Conservation (phyloP, 2,329 filamentous ascomycete genomes). For the Sarocladiaceae sp. region DNA sequence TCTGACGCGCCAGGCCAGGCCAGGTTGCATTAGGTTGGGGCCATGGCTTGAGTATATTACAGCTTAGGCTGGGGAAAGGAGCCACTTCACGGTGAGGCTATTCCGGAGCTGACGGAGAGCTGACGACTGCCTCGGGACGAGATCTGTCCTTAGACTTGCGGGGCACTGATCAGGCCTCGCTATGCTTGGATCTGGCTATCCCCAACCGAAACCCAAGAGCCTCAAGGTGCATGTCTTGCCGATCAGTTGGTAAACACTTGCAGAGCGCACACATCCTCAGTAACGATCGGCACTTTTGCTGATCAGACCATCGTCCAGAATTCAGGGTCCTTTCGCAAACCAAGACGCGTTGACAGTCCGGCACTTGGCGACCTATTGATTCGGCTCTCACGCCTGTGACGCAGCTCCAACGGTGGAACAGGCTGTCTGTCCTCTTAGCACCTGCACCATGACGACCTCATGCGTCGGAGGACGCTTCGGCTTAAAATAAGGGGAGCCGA, state of each 20-base stretch:
- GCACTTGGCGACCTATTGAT: not conserved
- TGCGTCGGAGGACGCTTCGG: constrained; percentile 1
- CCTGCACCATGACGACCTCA: constrained; percentile 5
- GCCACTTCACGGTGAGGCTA: not conserved
- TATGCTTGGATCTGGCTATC: too few species aligned
- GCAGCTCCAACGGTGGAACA: not conserved
- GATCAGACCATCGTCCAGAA: not conserved
- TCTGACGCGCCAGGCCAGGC: too few species aligned
- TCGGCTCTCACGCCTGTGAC: not conserved
- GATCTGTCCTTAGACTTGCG: not conserved
- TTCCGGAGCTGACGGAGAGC: not conserved
- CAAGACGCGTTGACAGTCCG: not conserved
- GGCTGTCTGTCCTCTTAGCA: not conserved
- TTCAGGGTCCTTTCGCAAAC: constrained; percentile 4
- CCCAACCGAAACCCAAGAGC: too few species aligned
- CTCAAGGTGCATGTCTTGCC: constrained; percentile 1
- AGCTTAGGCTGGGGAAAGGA: not conserved
- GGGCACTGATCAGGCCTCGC: too few species aligned
- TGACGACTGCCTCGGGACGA: not conserved
- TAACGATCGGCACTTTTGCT: too few species aligned
- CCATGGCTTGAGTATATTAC: not conserved
- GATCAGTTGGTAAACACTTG: not conserved
- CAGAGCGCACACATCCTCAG: too few species aligned
- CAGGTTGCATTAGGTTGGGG: too few species aligned
- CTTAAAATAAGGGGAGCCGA: too few species aligned